phyloP scores from a whole-genome alignment of 1,284 basidiomycete genomes.

The Earliella scabrosa region DNA sequence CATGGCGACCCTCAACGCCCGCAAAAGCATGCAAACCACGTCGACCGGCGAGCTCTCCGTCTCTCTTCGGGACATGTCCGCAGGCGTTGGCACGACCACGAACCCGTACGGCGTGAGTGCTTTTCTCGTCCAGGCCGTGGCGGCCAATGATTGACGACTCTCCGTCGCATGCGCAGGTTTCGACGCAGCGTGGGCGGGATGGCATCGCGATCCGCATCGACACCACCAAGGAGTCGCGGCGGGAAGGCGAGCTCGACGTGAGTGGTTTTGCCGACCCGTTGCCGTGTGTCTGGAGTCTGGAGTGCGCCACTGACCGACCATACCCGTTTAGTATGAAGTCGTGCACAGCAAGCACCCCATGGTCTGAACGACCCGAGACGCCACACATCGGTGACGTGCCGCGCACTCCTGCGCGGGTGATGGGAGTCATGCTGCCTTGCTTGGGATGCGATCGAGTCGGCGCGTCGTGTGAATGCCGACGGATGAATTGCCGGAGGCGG shows the following conservation, averaged over 20 bases:
- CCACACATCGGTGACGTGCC: too few relatives aligned
- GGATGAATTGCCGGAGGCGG: too few relatives aligned
- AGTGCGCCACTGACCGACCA: background rate
- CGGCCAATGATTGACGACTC: background rate
- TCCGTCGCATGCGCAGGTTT: too few relatives aligned
- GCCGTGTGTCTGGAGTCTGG: too few relatives aligned
- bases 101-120: constrained; percentile 1
- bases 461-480: too few relatives aligned
- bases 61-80: constrained; percentile 45
- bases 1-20: constrained; percentile 57
- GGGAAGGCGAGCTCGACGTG: background rate
- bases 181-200: background rate
- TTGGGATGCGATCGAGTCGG: too few relatives aligned
- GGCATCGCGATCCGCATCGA: constrained; percentile 6
- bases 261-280: background rate
- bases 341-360: background rate
- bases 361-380: background rate
- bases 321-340: background rate
- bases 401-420: too few relatives aligned
- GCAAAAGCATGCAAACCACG: constrained; percentile 47
- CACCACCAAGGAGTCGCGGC: background rate
- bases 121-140: background rate
- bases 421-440: too few relatives aligned
- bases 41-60: constrained; percentile 46
- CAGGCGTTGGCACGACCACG: background rate